phyloP scores from a whole-genome alignment of 257 asterid genomes.

The Nicotiana noctiflora region DNA sequence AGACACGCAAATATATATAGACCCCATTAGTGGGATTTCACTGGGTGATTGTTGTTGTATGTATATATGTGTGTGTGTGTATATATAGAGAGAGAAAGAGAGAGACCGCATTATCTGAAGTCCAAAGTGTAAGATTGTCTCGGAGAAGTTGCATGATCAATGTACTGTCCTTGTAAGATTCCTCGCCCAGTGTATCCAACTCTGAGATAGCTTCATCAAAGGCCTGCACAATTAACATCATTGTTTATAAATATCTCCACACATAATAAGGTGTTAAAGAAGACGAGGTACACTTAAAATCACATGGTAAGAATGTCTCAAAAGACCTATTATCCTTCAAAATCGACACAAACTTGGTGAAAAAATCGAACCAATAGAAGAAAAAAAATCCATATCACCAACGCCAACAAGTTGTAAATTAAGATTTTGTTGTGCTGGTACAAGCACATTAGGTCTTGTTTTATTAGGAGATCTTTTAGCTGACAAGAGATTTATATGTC shows the following conservation, averaged over 20 bases:
- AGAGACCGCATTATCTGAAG: conserved; percentile 46
- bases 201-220: conserved; percentile 58
- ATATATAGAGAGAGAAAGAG: no score
- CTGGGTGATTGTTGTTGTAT: no score
- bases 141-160: conserved; percentile 65
- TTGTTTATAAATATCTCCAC: neutral
- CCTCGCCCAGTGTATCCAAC: conserved; percentile 55
- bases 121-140: conserved; percentile 56
- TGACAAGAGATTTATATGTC: neutral
- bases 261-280: neutral
- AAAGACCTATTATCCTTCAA: neutral
- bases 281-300: neutral
- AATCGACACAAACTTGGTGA: neutral
- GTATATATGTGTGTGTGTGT: no score
- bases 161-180: conserved; percentile 63
- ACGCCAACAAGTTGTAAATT: neutral
- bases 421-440: neutral
- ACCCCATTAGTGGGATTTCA: no score
- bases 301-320: neutral
- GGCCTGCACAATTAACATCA: conserved; percentile 23
- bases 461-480: neutral
- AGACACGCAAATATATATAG: fast-evolving
- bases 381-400: neutral
- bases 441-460: neutral
- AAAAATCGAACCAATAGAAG: neutral